These are phyloP conservation scores for Eimeria tenella DNA, from an alignment of 169 alveolate species.

Conservation along the genomic window DNA sequence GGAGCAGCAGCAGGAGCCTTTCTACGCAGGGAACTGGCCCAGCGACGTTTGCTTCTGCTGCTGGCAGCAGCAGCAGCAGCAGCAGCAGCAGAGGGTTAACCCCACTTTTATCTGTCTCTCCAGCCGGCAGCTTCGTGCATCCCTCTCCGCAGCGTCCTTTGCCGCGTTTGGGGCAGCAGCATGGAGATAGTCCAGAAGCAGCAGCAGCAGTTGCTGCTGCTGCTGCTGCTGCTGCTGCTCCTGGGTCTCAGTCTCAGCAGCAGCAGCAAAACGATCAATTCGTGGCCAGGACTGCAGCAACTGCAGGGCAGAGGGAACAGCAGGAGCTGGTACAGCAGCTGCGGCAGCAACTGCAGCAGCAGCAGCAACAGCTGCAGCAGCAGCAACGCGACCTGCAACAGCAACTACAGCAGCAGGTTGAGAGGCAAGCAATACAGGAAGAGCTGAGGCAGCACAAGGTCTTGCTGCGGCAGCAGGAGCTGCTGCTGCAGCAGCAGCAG, in stretches of 20 bases:
- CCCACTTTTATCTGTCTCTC: conserved; percentile 33
- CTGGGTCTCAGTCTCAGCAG: conserved; percentile 10
- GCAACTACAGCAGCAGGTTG: conserved; percentile 16
- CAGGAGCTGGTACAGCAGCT: conserved; percentile 30
- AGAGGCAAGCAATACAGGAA: not conserved
- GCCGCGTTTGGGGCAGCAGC: conserved; percentile 54
- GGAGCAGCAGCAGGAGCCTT: conserved; percentile 67
- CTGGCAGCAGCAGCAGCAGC: conserved; percentile 67
- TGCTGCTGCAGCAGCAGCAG: conserved; percentile 24
- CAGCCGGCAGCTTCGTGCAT: not conserved
- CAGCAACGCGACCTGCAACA: not conserved
- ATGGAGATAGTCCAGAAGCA: conserved; percentile 7
- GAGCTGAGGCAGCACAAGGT: conserved; percentile 26
- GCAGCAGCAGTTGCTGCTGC: conserved; percentile 8
- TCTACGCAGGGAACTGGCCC: conserved; percentile 25
- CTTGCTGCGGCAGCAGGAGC: conserved; percentile 32
- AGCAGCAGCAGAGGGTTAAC: conserved; percentile 56
- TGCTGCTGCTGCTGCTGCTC: conserved; percentile 4
- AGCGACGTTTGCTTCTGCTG: conserved; percentile 35
- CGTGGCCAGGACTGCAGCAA: no score
- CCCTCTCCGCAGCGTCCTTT: not conserved
- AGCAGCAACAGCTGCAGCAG: conserved; percentile 11
- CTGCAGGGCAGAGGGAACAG: not conserved
- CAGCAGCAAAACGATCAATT: not conserved
- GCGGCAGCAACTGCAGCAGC: conserved; percentile 43